Percentiles rank a stretch among this genome's conserved stretches.
Evolutionary conservation across 2,329 filamentous ascomycete species (phyloP).

Genomic region (Phialophora verrucosa): DNA sequence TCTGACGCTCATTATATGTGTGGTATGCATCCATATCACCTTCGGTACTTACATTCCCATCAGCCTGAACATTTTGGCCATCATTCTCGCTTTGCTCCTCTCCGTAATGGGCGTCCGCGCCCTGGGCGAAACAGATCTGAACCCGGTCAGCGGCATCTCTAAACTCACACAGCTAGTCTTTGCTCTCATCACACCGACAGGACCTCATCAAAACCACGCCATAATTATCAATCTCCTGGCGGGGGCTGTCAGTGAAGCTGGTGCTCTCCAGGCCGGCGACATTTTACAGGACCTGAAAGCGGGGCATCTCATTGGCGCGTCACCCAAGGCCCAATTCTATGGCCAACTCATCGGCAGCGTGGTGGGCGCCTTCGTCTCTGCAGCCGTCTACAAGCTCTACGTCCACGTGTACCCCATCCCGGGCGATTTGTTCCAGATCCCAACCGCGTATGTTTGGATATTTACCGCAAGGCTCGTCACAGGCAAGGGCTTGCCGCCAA

Average conservation of each 20-base stretch:
- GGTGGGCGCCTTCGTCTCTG: conserved; percentile 82
- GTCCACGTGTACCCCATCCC: conserved; percentile 88
- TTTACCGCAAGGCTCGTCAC: conserved; percentile 94
- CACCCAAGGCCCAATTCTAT: conserved; percentile 94
- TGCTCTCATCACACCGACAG: conserved; percentile 81
- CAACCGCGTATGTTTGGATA: conserved; percentile 95
- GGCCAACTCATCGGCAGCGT: conserved; percentile 91
- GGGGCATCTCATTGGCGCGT: conserved; percentile 87
- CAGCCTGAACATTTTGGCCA: conserved; percentile 75
- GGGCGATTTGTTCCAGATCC: conserved; percentile 87
- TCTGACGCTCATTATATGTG: conserved; percentile 77
- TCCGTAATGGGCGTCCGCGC: conserved; percentile 70
- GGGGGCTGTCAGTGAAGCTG: conserved; percentile 82
- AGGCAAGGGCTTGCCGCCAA: conserved; percentile 81
- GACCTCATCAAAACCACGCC: conserved; percentile 79
- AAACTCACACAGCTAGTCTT: conserved; percentile 97
- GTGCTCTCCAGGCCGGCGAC: conserved; percentile 92
- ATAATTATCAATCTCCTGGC: conserved; percentile 96
- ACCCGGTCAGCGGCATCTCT: conserved; percentile 94
- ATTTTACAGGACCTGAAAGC: conserved; percentile 98
- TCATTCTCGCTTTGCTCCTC: conserved; percentile 77
- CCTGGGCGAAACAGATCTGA: conserved; percentile 84
- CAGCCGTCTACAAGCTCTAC: conserved; percentile 87
- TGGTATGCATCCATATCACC: conserved; percentile 78
- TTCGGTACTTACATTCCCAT: conserved; percentile 84